Base-by-base conservation (phyloP, 768 basidiomycete genomes). In the Trametes elegans region DNA sequence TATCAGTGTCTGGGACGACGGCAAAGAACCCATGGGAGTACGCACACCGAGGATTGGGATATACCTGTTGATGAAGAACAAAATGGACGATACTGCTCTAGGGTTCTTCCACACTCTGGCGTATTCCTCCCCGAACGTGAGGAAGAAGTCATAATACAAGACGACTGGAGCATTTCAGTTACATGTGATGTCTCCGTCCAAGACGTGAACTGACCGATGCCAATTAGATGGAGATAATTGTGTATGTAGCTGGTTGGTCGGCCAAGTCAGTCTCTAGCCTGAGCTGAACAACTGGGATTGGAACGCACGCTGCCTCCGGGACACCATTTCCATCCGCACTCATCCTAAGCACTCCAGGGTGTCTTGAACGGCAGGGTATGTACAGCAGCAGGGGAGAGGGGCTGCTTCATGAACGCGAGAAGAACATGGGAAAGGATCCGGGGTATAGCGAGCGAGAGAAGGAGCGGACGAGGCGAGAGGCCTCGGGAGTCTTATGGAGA, bases 11-110 rank as follows among this genome's bases (percentile, higher is more conserved):
- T n/a, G 72, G 68, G 7, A 58, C 61, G 13, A 74, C 61, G 43
- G 73, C 73, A 27, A 32, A 27, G 24, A 24, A 5, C 16, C n/a
- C 10, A 2, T 18, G 27, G n/a, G 24, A 27, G 14, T 1, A 52
- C 56, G 50, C 41, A 63, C 64, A 28, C 73, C 75, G 38, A 77
- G 64, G 44, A 79, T 69, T 2, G 76, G 70, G 27, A 77, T 58
- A 51, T 83, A 83, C 5, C 81, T 76, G 56, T 80, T 79, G 29
- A 78, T 42, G 44, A 78, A 74, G 64, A 82, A 82, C 61, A 75
- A 70, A 28, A 72, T 70, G 2, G 76, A 69, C 48, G 76, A 74
- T 8, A 58, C 45, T 1, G 66, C 69, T 49, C 73, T 74, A 1
- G 72, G 73, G 40, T 71, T 68, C 48, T 66, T 65, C 81, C 81